Evolutionary conservation across 768 basidiomycete species (phyloP).

Genomic region (Mycena olivaceomarginata): DNA sequence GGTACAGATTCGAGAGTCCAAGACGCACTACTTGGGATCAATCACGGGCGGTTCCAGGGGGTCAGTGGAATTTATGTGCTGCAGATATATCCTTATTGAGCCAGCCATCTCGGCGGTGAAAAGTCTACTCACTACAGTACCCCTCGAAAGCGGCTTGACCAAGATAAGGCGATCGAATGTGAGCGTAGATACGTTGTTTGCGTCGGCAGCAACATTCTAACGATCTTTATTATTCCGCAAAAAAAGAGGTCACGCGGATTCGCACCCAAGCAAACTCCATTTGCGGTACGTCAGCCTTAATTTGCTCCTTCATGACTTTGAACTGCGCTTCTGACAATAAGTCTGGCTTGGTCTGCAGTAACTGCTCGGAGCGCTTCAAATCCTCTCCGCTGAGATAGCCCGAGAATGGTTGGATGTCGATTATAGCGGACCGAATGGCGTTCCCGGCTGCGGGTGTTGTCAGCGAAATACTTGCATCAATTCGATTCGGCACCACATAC

Average conservation of each 20-base stretch:
- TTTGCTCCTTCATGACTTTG: conserved; percentile 25
- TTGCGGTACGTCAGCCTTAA: conserved; percentile 33
- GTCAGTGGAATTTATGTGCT: conserved; percentile 38
- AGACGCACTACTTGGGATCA: conserved; percentile 41
- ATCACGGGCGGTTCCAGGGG: conserved; percentile 28
- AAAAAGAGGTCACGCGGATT: background rate
- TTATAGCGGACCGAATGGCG: conserved; percentile 33
- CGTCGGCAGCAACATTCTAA: conserved; percentile 32
- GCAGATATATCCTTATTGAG: background rate
- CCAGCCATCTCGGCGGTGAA: background rate
- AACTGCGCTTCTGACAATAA: conserved; percentile 32
- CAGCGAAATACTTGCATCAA: too few relatives aligned
- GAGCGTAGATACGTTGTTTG: conserved; percentile 33
- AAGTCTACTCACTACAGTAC: conserved; percentile 21
- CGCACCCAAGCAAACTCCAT: conserved; percentile 39
- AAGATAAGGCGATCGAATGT: conserved; percentile 35
- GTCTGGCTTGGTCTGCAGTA: conserved; percentile 27
- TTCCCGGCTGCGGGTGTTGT: conserved; percentile 11
- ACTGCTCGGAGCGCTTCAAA: conserved; percentile 14
- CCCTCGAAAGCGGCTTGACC: conserved; percentile 35
- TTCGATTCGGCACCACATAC: background rate
- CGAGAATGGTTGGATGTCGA: conserved; percentile 31
- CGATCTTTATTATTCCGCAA: too few relatives aligned
- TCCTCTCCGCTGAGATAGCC: conserved; percentile 23
- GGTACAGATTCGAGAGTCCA: background rate